Evolutionary conservation across 1,284 basidiomycete species (phyloP).

Genomic region (Leucoagaricus sp.): DNA sequence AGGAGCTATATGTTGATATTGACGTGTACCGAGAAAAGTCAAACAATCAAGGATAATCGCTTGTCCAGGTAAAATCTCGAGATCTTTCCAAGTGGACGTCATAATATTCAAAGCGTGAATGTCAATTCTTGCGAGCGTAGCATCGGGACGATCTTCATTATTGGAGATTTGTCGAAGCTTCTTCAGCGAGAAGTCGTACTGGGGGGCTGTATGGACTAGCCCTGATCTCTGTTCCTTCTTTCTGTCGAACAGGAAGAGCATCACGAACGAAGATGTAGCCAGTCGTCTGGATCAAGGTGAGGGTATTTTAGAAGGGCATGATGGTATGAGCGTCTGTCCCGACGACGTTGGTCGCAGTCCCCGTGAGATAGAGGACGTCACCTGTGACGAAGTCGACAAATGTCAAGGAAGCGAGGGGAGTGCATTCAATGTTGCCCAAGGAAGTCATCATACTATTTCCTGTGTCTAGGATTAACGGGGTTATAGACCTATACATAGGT

Average conservation of each 20-base stretch:
- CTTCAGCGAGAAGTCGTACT: slow-evolving; percentile 48
- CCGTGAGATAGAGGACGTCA: slow-evolving; percentile 62
- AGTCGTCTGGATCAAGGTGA: slow-evolving; percentile 51
- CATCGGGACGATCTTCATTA: slow-evolving; percentile 31
- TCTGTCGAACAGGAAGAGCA: slow-evolving; percentile 48
- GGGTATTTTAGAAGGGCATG: slow-evolving; percentile 56
- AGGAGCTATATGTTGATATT: slow-evolving; percentile 53
- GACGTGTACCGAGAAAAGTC: slow-evolving; percentile 45
- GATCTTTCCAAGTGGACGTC: slow-evolving; percentile 51
- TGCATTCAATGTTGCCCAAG: slow-evolving; percentile 63
- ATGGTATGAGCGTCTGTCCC: slow-evolving; percentile 46
- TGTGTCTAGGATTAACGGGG: slow-evolving; percentile 23
- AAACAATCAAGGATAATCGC: slow-evolving; percentile 56
- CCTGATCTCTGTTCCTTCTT: neutral
- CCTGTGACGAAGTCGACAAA: slow-evolving; percentile 58
- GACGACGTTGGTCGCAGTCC: slow-evolving; percentile 51
- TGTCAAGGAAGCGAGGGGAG: slow-evolving; percentile 54
- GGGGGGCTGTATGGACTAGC: slow-evolving; percentile 50
- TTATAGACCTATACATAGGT: neutral
- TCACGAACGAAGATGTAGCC: slow-evolving; percentile 56
- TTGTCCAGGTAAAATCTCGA: slow-evolving; percentile 52
- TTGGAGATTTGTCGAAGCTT: slow-evolving; percentile 26
- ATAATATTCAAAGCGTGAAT: slow-evolving; percentile 51
- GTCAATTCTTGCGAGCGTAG: slow-evolving; percentile 37
- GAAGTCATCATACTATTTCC: slow-evolving; percentile 48